A percentile compares a stretch with the other conserved stretches of the same genome.
Conservation (phyloP, 139 green algal genomes). For the Volvox reticuliferus region DNA sequence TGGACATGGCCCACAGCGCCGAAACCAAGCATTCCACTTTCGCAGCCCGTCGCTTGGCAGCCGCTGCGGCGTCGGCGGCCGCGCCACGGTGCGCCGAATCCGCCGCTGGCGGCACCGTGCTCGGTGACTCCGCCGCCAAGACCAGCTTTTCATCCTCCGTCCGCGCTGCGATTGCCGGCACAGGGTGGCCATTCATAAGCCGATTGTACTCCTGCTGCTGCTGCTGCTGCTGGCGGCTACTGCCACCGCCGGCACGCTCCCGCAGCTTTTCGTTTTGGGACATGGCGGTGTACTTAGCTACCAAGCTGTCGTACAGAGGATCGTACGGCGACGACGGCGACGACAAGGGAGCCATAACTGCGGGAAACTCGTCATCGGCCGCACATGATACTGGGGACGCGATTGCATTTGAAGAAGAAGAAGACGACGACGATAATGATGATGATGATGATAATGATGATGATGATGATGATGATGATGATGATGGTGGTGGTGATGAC, state of each 20-base stretch:
- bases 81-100: neutral
- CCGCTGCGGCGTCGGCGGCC: neutral
- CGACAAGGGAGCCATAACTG: neutral
- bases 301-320: neutral
- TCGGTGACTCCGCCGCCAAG: neutral
- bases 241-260: neutral
- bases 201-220: neutral
- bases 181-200: neutral
- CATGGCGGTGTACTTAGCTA: constrained; percentile 5
- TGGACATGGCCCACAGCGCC: constrained; percentile 37
- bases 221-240: neutral
- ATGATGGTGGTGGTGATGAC: no score
- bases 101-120: neutral
- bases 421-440: no score
- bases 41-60: neutral
- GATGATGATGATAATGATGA: no score
- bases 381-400: no score
- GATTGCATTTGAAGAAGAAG: no score
- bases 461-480: no score
- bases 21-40: constrained; percentile 24
- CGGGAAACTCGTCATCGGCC: neutral
- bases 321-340: neutral
- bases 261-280: neutral
- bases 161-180: neutral
- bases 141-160: neutral